phyloP scores from a whole-genome alignment of 2,329 filamentous ascomycete genomes.

The Diplodia corticola region DNA sequence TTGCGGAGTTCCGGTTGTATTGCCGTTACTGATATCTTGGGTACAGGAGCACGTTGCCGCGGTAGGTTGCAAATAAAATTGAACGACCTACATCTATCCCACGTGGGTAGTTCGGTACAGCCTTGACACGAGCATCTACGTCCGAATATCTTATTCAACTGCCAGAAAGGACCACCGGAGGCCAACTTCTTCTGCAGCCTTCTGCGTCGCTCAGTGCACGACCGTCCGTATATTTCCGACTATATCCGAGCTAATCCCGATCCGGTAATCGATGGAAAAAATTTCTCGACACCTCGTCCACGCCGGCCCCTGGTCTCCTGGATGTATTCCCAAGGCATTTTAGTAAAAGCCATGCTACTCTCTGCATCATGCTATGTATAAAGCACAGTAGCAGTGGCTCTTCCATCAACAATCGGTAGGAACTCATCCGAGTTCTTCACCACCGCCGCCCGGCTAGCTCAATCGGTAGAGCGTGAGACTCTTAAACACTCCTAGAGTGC shows the following conservation, averaged over 20 bases:
- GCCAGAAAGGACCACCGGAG: too few species aligned
- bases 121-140: too few species aligned
- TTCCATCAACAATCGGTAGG: not conserved
- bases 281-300: not conserved
- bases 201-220: too few species aligned
- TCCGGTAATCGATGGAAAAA: not conserved
- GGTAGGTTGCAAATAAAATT: too few species aligned
- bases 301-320: not conserved
- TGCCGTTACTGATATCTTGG: too few species aligned
- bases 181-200: too few species aligned
- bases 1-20: too few species aligned
- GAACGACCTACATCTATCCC: too few species aligned
- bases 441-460: constrained; percentile 28
- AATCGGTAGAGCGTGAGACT: constrained; percentile 47
- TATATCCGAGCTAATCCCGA: not conserved
- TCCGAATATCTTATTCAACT: too few species aligned
- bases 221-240: not conserved
- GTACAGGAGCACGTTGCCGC: too few species aligned
- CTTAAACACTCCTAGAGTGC: constrained; percentile 29
- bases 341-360: not conserved
- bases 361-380: not conserved
- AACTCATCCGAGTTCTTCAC: not conserved
- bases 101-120: too few species aligned
- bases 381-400: not conserved
- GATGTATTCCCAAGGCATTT: not conserved